Conservation (phyloP, 208 protist species). For the Tritrichomonas musculus region DNA sequence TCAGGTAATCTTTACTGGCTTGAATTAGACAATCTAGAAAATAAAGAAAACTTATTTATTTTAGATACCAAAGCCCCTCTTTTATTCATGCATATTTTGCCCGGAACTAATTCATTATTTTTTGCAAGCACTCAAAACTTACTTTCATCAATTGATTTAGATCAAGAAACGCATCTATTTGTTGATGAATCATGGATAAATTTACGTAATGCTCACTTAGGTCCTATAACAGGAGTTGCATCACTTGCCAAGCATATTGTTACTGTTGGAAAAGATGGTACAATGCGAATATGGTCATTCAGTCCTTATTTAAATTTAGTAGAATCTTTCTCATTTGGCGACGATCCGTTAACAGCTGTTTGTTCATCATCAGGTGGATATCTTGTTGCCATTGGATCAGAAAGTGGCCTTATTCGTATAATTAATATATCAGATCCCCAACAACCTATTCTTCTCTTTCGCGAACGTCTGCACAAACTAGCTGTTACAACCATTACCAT, state of each 20-base stretch:
- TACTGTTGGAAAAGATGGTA: conserved; percentile 7
- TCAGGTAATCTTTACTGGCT: conserved; percentile 5
- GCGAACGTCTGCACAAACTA: neutral
- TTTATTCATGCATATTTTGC: neutral
- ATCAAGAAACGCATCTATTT: neutral
- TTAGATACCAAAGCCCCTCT: neutral
- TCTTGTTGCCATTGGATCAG: neutral
- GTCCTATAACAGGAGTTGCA: neutral
- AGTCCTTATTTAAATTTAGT: neutral
- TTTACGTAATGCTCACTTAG: neutral
- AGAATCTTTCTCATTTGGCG: neutral
- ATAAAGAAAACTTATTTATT: neutral
- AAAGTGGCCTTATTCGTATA: neutral
- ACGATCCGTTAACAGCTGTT: neutral
- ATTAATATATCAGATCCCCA: neutral
- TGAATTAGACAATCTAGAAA: neutral
- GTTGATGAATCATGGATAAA: neutral
- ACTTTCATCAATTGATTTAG: neutral
- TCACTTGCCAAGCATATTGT: neutral
- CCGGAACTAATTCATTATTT: neutral
- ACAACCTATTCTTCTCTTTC: neutral
- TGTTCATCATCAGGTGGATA: neutral
- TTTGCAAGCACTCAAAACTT: neutral
- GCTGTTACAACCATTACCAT: neutral
- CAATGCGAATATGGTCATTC: neutral